Base-by-base conservation (phyloP, 345 rosid species). In the Heritiera littoralis region DNA sequence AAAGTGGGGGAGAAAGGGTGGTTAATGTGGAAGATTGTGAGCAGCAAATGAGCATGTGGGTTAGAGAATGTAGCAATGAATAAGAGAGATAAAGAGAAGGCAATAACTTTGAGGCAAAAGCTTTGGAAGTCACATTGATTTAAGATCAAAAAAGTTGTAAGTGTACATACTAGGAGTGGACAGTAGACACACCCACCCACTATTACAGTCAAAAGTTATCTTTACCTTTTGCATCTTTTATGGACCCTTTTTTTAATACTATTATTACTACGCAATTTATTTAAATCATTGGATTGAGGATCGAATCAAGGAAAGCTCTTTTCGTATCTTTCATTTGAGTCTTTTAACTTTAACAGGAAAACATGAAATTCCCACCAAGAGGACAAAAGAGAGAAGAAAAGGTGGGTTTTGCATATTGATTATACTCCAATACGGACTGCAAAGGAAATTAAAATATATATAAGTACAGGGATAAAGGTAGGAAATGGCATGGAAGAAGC, bases 201-300 rank as follows among this genome's bases (percentile, higher is more conserved):
- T 80, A 71, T 79, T 83, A 40, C 63, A 80, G 89, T 85, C 89
- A 87, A 87, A 87, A 87, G 87, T 72, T 79, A 23, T 52, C 66
- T 65, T 59, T 30, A 76, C 79, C 84, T 86, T 83, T 78, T 77
- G 56, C 74, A 65, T 46, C 81, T 80, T 86, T 86, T 79, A 54
- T 77, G 80, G 51, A 63, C 43, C 79, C 79, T 78, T 77, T 76
- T 64, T 72, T 64, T 49, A 63, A 55, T 30, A 66, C 41, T 41
- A 18, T 8, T 7, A 66, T 28, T 13, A 32, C 11, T 12, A 20
- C 2, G 28, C 2, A 9, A 76, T 4, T 72, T 49, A 20, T 58
- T 78, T 43, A 74, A 85, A 82, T 84, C 76, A 82, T 84, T 78
- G 81, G 77, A 23, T 81, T 41, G 45, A 79, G 78, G 78, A 83